phyloP scores from a whole-genome alignment of 345 rosid genomes.

The Gossypium raimondii region DNA sequence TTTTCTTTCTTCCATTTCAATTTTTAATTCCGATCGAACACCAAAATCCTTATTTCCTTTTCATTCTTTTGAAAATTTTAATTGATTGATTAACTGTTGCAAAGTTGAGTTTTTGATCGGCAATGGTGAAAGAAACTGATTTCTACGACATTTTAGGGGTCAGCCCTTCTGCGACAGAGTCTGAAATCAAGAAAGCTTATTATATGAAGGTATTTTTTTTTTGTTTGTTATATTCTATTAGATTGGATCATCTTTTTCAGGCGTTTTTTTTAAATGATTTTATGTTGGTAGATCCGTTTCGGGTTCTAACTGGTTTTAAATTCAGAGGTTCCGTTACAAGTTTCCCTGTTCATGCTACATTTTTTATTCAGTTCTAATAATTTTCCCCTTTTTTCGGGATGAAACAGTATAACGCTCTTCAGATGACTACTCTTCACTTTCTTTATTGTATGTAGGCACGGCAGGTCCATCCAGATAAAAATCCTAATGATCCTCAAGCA shows the following conservation, averaged over 20 bases:
- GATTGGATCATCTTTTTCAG: not conserved
- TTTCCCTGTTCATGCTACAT: not conserved
- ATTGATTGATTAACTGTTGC: not conserved
- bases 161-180: constrained; percentile 79
- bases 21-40: not conserved
- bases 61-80: not conserved
- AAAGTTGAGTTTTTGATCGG: not conserved
- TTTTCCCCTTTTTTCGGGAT: not conserved
- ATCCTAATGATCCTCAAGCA: constrained; percentile 87
- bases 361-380: not conserved
- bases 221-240: not conserved
- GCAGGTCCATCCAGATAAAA: constrained; percentile 95
- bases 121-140: constrained; percentile 93
- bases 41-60: not conserved
- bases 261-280: not conserved
- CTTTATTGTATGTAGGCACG: constrained; percentile 64
- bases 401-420: not conserved
- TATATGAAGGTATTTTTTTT: constrained; percentile 66
- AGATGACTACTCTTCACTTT: not conserved
- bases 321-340: not conserved
- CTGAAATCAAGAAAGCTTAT: constrained; percentile 97
- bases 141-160: constrained; percentile 93
- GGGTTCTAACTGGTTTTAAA: not conserved
- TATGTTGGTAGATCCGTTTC: not conserved
- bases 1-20: not conserved